Conservation (phyloP, 352 stramenopile species). For the Globisporangium uncinulatum region DNA sequence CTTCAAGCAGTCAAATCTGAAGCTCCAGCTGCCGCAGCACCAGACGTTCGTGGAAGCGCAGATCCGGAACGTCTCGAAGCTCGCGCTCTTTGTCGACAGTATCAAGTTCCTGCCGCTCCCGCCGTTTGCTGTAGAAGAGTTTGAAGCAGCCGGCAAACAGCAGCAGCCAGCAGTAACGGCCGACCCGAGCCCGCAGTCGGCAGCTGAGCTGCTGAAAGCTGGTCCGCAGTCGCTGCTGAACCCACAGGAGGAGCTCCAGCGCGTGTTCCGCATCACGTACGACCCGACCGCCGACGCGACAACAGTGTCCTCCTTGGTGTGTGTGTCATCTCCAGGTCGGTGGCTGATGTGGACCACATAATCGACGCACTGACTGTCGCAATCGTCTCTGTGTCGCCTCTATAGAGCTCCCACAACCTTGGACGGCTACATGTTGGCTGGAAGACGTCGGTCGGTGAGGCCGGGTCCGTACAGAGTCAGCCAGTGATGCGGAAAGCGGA, state of each 20-base stretch:
- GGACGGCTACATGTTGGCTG: conserved; percentile 75
- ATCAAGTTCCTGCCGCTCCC: conserved; percentile 66
- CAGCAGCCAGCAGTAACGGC: neutral
- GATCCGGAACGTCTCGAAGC: conserved; percentile 80
- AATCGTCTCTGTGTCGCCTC: neutral
- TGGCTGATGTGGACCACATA: too few species aligned
- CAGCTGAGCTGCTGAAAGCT: conserved; percentile 23
- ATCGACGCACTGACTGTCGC: too few species aligned
- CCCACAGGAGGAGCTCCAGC: conserved; percentile 74
- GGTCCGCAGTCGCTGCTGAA: conserved; percentile 58
- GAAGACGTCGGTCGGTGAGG: conserved; percentile 79
- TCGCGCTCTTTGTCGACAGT: conserved; percentile 73
- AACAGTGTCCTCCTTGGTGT: conserved; percentile 27
- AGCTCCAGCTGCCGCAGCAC: conserved; percentile 25
- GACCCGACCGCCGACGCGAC: conserved; percentile 32
- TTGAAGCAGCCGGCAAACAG: conserved; percentile 26
- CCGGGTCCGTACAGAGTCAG: conserved; percentile 76
- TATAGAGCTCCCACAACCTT: conserved; percentile 55
- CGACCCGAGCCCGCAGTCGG: neutral
- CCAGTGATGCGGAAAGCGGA: conserved; percentile 62
- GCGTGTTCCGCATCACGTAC: conserved; percentile 55
- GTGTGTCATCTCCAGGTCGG: neutral
- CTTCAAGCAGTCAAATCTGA: conserved; percentile 67
- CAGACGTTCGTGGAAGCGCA: conserved; percentile 71
- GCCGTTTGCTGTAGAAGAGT: conserved; percentile 44